Conservation (phyloP, 2,329 filamentous ascomycete species). For the Cercospora sp. region DNA sequence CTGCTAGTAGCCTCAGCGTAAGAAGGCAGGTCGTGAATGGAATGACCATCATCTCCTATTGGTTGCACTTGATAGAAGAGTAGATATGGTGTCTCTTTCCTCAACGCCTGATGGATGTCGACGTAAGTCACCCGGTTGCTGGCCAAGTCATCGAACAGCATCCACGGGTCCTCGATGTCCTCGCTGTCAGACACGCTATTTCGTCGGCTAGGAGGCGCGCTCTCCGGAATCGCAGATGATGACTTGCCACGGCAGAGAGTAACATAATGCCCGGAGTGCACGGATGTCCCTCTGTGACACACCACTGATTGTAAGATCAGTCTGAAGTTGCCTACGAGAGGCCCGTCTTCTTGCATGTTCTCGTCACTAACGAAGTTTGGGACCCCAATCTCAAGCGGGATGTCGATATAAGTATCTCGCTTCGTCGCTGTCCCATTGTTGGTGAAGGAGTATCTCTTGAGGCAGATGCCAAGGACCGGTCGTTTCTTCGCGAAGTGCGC, state of each 20-base stretch:
- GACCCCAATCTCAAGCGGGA: conserved; percentile 78
- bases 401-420: conserved; percentile 83
- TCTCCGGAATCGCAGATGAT: conserved; percentile 45
- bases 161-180: conserved; percentile 76
- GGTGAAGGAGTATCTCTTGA: conserved; percentile 84
- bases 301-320: conserved; percentile 87
- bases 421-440: conserved; percentile 67
- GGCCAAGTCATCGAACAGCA: conserved; percentile 87
- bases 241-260: conserved; percentile 76
- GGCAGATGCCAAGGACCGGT: conserved; percentile 86
- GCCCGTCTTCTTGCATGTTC: conserved; percentile 64
- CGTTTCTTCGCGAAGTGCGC: conserved; percentile 78
- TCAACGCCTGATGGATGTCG: conserved; percentile 74
- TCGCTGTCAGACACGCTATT: conserved; percentile 40
- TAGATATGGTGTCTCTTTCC: conserved; percentile 88
- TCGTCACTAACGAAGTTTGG: conserved; percentile 90
- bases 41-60: conserved; percentile 66
- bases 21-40: conserved; percentile 41
- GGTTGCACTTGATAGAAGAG: conserved; percentile 94
- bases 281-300: conserved; percentile 82
- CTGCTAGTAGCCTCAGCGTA: conserved; percentile 45
- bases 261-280: conserved; percentile 90
- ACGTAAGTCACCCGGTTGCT: conserved; percentile 71
- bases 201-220: conserved; percentile 42
- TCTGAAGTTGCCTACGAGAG: conserved; percentile 85